Base-by-base conservation (phyloP, 73 alveolate species). In the Symbiodinium pilosum region DNA sequence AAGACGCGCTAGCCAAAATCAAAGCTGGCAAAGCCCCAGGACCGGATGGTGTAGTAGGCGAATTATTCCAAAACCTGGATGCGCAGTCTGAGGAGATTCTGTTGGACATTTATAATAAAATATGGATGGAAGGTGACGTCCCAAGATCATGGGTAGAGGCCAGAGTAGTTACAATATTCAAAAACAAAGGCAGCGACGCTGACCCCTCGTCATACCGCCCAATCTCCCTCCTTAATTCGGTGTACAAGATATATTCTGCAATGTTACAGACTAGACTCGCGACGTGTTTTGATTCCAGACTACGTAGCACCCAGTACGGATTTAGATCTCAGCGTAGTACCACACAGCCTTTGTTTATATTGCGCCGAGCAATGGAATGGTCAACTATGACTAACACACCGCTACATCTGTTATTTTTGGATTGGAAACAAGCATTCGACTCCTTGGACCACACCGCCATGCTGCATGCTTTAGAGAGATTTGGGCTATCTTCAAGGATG, bases 21-120 rank as follows among this genome's bases (percentile, higher is more conserved):
- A 83, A 83, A 20, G 38, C 51, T 0, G 38, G 54, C 68, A 83
- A 83, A 26, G 89, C 89, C 41, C 40, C 89, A 16, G 89, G 89
- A 34, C 89, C 89, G 20, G 64, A 83, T 39, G 42, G 24, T 2
- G 32, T 83, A 34, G 30, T 16, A 1, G 32, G 16, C 18, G 89
- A 83, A 3, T 4, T 83, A 16, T 83, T 39, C 40, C 36, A 83
- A 39, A 34, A 39, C 1, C 39, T 68, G 26, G 83, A 68, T 39
- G 38, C 20, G 6, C 26, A 68, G 40, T 1, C 83, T 12, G 83
- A 68, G 8, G 40, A 68, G 32, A 30, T 28, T 2, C 39, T 68
- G 41, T 7, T 68, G 40, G 12, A 68, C 6, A 28, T 28, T 8
- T 28, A 9, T 2, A 21, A 68, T 18, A 18, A 68, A 1, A 68